Evolutionary conservation across 225 moss, liverwort and hornwort genomes (phyloP).

Genomic region (Straminergon stramineum): DNA sequence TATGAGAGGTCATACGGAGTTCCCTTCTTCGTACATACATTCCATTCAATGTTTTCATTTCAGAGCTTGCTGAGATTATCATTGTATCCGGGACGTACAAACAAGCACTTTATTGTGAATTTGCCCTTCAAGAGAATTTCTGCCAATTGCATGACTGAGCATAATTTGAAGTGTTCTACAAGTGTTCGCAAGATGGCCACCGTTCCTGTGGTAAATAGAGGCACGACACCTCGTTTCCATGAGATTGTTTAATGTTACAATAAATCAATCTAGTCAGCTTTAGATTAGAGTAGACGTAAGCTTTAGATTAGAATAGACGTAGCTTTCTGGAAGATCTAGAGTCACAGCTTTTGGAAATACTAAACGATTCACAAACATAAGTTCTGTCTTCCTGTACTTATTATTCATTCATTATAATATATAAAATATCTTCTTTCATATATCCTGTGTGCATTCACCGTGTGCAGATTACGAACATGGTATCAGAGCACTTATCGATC

Average conservation of each 20-base stretch:
- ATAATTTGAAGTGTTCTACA: background rate
- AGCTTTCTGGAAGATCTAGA: background rate
- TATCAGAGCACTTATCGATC: background rate
- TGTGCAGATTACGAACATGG: background rate
- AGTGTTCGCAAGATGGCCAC: background rate
- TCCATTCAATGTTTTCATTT: background rate
- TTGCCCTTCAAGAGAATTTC: background rate
- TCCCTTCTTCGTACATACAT: background rate
- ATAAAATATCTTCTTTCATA: too few relatives aligned
- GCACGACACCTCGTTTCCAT: background rate
- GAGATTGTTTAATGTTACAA: background rate
- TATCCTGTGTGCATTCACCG: too few relatives aligned
- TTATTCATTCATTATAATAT: too few relatives aligned
- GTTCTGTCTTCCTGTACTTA: background rate
- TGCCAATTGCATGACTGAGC: background rate
- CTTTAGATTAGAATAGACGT: background rate
- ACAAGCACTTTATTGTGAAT: background rate
- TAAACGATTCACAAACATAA: background rate
- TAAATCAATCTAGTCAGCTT: background rate
- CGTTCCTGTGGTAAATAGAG: background rate
- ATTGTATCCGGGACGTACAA: background rate
- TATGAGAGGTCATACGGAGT: background rate
- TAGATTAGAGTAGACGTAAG: too few relatives aligned
- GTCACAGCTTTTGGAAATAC: background rate
- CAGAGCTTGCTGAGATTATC: background rate